Evolutionary conservation across 257 asterid species (phyloP).

Genomic region (Petunia secreta): DNA sequence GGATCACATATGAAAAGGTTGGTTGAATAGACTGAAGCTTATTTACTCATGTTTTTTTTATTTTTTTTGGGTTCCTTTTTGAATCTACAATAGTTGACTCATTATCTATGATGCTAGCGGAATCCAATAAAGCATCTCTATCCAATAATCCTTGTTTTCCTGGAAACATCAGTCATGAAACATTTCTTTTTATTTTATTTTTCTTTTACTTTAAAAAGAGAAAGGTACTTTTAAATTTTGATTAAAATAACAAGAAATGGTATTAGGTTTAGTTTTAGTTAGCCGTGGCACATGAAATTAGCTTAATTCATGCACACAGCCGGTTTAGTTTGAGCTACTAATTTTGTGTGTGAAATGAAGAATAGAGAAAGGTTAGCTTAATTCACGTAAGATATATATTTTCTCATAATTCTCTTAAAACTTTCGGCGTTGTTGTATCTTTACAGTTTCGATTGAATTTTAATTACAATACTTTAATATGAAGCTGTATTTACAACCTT

Average conservation of each 20-base stretch:
- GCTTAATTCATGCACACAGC: no score
- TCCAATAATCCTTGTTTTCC: slow-evolving; percentile 21
- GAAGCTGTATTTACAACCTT: no score
- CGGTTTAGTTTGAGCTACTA: neutral
- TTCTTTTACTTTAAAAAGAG: neutral
- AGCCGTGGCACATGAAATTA: no score
- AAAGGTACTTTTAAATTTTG: neutral
- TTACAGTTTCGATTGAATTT: no score
- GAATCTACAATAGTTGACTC: slow-evolving; percentile 26
- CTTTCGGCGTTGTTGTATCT: no score
- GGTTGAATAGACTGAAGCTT: neutral
- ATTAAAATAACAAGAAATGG: neutral
- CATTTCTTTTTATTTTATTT: neutral
- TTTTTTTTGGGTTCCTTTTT: neutral
- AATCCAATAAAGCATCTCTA: slow-evolving; percentile 31
- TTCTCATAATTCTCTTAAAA: no score
- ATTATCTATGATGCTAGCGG: slow-evolving; percentile 5
- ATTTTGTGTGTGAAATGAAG: neutral
- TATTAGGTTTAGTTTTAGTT: no score
- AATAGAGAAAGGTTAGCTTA: neutral
- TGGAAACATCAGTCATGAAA: neutral
- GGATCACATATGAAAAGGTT: neutral
- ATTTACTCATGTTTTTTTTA: neutral
- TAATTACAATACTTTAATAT: no score
- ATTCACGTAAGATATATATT: no score